Conservation (phyloP, 768 basidiomycete genomes). For the Leccinum aurantiacum region DNA sequence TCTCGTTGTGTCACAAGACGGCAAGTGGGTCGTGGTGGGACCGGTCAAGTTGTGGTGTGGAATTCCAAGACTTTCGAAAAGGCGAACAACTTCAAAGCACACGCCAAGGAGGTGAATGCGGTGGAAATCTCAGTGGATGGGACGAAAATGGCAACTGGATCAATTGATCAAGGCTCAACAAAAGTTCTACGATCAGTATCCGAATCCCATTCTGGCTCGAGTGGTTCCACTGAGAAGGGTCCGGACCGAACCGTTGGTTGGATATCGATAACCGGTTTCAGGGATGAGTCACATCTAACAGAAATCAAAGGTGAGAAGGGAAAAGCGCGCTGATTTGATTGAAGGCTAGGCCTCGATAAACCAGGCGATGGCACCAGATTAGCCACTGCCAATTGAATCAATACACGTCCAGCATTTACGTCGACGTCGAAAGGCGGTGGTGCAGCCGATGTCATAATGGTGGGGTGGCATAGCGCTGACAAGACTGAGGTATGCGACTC, state of each 20-base stretch:
- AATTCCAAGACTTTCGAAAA: neutral
- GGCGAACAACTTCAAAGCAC: neutral
- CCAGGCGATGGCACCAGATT: slow-evolving; percentile 13
- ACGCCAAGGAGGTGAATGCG: neutral
- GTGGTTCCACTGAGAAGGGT: no score
- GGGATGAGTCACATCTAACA: neutral
- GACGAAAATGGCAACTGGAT: neutral
- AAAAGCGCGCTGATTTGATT: neutral
- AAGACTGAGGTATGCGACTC: slow-evolving; percentile 1
- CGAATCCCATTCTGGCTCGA: no score
- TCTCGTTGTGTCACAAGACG: neutral
- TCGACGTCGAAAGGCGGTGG: neutral
- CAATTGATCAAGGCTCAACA: no score
- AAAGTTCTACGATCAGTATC: no score
- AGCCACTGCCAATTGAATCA: neutral
- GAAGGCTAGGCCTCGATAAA: slow-evolving; percentile 11
- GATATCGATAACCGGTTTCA: neutral
- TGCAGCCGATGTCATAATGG: neutral
- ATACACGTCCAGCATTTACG: neutral
- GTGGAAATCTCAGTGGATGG: neutral
- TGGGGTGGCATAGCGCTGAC: neutral
- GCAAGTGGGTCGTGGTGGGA: neutral
- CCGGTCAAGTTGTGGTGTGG: neutral
- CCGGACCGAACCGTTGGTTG: no score
- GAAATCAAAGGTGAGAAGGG: neutral